Evolutionary conservation across 2,329 filamentous ascomycete genomes (phyloP).

Genomic region (Phoma sp.): DNA sequence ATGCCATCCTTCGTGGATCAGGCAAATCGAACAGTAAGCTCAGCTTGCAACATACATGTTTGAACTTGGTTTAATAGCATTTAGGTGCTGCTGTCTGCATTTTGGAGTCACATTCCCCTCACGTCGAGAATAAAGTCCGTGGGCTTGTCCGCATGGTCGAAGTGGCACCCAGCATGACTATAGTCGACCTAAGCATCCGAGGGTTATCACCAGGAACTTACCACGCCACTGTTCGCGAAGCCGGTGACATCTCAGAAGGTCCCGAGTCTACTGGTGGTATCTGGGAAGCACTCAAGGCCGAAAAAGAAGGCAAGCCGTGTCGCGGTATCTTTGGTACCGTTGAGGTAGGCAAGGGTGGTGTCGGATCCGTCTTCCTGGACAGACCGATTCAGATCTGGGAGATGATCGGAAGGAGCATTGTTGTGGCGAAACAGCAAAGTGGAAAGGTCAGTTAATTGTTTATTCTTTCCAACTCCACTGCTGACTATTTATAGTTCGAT

Average conservation of each 20-base stretch:
- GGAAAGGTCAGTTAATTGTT: slow-evolving; percentile 45
- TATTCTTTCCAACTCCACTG: not conserved
- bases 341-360: slow-evolving; percentile 74
- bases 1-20: slow-evolving; percentile 91
- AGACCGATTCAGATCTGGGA: slow-evolving; percentile 90
- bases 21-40: slow-evolving; percentile 81
- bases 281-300: slow-evolving; percentile 66
- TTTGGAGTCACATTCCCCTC: slow-evolving; percentile 77
- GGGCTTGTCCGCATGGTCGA: slow-evolving; percentile 94
- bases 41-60: slow-evolving; percentile 4
- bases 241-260: slow-evolving; percentile 84
- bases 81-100: slow-evolving; percentile 88
- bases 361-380: slow-evolving; percentile 81
- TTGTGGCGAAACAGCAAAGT: slow-evolving; percentile 74
- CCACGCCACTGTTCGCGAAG: slow-evolving; percentile 81
- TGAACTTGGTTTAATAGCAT: slow-evolving; percentile 4
- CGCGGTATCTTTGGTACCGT: slow-evolving; percentile 76
- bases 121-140: slow-evolving; percentile 71
- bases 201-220: slow-evolving; percentile 84
- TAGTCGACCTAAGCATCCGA: slow-evolving; percentile 86
- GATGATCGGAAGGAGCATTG: slow-evolving; percentile 90
- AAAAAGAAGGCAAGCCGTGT: slow-evolving; percentile 54
- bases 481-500: slow-evolving; percentile 26
- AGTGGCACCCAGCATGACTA: slow-evolving; percentile 75
- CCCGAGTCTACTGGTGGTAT: slow-evolving; percentile 82